Percentiles rank a stretch among this genome's conserved stretches.
Evolutionary conservation across 495 filamentous ascomycete species (phyloP).

Genomic region (Penicillium canariense): DNA sequence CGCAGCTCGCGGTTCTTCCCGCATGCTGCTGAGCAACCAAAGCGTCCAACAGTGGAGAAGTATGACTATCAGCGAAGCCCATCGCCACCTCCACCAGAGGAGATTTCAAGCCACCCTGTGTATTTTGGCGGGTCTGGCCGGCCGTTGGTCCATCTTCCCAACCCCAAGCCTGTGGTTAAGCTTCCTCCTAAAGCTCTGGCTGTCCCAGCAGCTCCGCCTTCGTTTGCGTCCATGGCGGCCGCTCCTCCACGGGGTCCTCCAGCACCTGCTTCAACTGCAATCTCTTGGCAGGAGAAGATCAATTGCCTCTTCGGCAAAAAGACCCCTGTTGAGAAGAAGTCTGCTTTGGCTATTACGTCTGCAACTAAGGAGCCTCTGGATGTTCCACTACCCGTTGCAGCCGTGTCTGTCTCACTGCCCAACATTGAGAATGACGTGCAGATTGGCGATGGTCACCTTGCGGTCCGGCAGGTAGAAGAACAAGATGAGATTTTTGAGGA

Average conservation of each 20-base stretch:
- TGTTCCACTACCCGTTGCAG: conserved; percentile 43
- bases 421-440: conserved; percentile 26
- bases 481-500: conserved; percentile 81
- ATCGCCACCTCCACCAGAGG: conserved; percentile 73
- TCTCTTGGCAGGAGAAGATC: conserved; percentile 72
- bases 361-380: conserved; percentile 62
- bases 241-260: conserved; percentile 32
- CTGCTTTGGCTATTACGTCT: conserved; percentile 53
- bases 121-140: conserved; percentile 62
- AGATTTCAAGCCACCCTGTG: conserved; percentile 63
- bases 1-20: conserved; percentile 75
- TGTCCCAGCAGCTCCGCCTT: conserved; percentile 43
- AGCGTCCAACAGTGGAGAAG: conserved; percentile 38
- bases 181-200: conserved; percentile 58
- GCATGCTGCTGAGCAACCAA: conserved; percentile 36
- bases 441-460: conserved; percentile 40
- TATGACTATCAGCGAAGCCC: conserved; percentile 36
- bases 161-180: conserved; percentile 65
- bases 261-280: conserved; percentile 26
- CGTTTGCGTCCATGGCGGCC: conserved; percentile 57
- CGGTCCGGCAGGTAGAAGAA: conserved; percentile 65
- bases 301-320: conserved; percentile 68
- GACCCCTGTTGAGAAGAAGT: conserved; percentile 48
- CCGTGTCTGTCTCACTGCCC: conserved; percentile 61
- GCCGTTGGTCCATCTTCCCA: conserved; percentile 68